A percentile compares a stretch with the other conserved stretches of the same genome.
phyloP scores from a whole-genome alignment of 2,329 filamentous ascomycete species.

The Penicillium digitatum region DNA sequence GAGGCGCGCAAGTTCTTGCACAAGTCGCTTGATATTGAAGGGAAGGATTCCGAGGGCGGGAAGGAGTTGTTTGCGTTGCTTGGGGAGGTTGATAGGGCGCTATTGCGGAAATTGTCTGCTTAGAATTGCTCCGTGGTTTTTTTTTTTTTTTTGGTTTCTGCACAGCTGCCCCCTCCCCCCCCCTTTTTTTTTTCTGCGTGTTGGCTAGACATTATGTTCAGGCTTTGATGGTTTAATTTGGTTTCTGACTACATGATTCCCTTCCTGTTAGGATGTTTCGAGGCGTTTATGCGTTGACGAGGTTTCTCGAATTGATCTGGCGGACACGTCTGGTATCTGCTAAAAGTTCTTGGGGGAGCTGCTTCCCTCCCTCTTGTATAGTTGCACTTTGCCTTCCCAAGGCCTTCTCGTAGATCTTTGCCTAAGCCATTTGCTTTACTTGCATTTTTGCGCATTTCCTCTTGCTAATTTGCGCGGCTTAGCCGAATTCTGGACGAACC shows the following conservation, averaged over 20 bases:
- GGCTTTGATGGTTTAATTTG: not conserved
- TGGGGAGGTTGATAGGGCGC: constrained; percentile 60
- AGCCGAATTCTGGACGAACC: too few relatives aligned
- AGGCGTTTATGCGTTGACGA: not conserved
- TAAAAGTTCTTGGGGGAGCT: too few relatives aligned
- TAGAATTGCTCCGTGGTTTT: not conserved
- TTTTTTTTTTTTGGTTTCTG: not conserved
- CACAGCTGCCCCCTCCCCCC: not conserved
- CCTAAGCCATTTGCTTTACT: too few relatives aligned
- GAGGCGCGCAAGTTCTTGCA: constrained; percentile 79
- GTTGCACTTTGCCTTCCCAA: too few relatives aligned
- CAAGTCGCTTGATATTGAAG: constrained; percentile 77
- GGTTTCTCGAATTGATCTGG: not conserved
- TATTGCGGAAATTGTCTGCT: constrained; percentile 42
- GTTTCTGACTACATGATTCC: constrained; percentile 1
- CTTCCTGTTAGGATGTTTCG: not conserved
- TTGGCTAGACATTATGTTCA: not conserved
- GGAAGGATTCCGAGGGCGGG: constrained; percentile 50
- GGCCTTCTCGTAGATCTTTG: too few relatives aligned
- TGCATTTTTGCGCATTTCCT: too few relatives aligned
- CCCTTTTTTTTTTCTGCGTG: not conserved
- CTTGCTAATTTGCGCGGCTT: too few relatives aligned
- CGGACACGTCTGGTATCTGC: too few relatives aligned
- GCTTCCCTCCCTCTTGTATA: too few relatives aligned
- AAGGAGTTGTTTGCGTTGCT: constrained; percentile 57